Conservation (phyloP, 1,284 basidiomycete genomes). For the Agaricales sp. region DNA sequence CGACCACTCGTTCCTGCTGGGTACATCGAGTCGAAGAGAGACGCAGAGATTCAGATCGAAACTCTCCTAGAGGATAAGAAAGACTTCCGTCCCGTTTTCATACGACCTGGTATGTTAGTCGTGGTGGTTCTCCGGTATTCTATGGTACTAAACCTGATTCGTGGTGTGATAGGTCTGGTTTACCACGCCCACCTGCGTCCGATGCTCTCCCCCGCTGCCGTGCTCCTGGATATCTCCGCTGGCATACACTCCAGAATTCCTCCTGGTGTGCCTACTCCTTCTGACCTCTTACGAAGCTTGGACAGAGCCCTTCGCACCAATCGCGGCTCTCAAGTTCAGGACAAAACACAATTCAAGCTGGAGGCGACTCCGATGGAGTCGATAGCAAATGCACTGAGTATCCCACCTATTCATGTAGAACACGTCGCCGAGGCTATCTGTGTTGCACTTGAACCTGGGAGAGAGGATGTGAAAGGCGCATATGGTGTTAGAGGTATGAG, state of each 20-base stretch:
- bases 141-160: conserved; percentile 8
- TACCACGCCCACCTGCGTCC: conserved; percentile 94
- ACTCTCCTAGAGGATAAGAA: conserved; percentile 30
- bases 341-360: background rate
- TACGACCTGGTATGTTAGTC: conserved; percentile 69
- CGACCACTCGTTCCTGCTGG: conserved; percentile 76
- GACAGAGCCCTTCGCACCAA: conserved; percentile 25
- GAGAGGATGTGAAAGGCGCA: conserved; percentile 50
- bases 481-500: conserved; percentile 72
- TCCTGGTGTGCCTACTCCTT: conserved; percentile 50
- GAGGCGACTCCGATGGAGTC: conserved; percentile 46
- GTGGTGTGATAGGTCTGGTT: conserved; percentile 63
- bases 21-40: conserved; percentile 86
- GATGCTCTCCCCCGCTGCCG: conserved; percentile 77
- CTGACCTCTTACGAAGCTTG: conserved; percentile 42
- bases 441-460: conserved; percentile 32
- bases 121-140: conserved; percentile 8
- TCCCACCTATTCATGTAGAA: conserved; percentile 91
- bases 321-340: conserved; percentile 3
- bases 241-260: conserved; percentile 49
- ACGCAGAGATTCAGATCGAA: conserved; percentile 71
- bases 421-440: conserved; percentile 86
- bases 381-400: conserved; percentile 67
- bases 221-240: conserved; percentile 75
- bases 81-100: conserved; percentile 57